Conservation (phyloP, 495 filamentous ascomycete genomes). For the Trichoderma asperelloides region DNA sequence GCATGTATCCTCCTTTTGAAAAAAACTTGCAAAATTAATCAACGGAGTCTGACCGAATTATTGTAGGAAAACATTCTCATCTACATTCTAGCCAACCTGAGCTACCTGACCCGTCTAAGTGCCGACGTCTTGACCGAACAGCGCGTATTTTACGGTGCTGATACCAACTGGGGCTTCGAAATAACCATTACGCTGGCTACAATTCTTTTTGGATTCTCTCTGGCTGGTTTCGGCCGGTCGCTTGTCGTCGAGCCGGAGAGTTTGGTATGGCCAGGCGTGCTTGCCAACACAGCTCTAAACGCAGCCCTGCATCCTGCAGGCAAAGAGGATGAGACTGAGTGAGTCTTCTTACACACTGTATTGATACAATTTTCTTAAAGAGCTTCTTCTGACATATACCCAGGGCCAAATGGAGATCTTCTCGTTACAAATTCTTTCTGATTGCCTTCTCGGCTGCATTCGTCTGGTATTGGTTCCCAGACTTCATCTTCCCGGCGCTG, state of each 20-base stretch:
- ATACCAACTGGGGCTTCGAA: conserved; percentile 14
- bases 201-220: conserved; percentile 24
- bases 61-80: conserved; percentile 22
- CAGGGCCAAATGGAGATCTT: background rate
- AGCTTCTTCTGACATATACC: background rate
- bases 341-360: background rate
- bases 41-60: background rate
- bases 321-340: background rate
- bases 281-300: conserved; percentile 5
- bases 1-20: background rate
- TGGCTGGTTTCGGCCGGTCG: conserved; percentile 28
- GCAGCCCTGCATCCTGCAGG: background rate
- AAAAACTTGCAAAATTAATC: too few species aligned
- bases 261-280: conserved; percentile 1
- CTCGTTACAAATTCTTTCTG: conserved; percentile 16
- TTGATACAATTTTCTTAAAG: conserved; percentile 10
- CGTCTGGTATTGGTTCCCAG: conserved; percentile 23
- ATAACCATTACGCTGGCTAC: conserved; percentile 16
- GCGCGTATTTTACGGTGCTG: background rate
- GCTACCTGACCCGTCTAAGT: background rate
- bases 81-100: conserved; percentile 8
- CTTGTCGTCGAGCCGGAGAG: conserved; percentile 29
- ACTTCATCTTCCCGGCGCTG: conserved; percentile 20
- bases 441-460: conserved; percentile 17
- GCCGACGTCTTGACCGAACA: background rate